phyloP scores from a whole-genome alignment of 345 rosid genomes.

The Eucalyptus albens region DNA sequence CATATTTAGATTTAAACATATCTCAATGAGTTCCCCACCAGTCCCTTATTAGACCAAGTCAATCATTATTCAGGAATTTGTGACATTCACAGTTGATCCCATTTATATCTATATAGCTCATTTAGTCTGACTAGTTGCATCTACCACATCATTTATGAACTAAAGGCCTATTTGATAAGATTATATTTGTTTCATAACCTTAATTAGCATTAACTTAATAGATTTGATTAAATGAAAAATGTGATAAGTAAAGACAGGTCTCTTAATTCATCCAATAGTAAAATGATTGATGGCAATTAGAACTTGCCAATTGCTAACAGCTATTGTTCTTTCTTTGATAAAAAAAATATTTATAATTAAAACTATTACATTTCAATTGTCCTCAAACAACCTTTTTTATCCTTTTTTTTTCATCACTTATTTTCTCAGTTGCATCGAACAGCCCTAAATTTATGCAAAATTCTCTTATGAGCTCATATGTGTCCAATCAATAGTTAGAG shows the following conservation, averaged over 20 bases:
- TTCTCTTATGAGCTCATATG: not conserved
- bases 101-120: too few relatives aligned
- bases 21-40: too few relatives aligned
- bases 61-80: too few relatives aligned
- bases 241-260: not conserved
- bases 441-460: not conserved
- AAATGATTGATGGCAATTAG: not conserved
- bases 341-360: too few relatives aligned
- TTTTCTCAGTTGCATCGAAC: not conserved
- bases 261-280: too few relatives aligned
- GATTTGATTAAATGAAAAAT: too few relatives aligned
- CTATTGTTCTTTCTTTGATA: not conserved
- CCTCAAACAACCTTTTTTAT: not conserved
- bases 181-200: not conserved
- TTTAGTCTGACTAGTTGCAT: too few relatives aligned
- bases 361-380: too few relatives aligned
- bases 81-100: too few relatives aligned
- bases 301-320: not conserved
- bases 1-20: too few relatives aligned
- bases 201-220: not conserved
- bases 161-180: not conserved
- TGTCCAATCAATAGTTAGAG: not conserved
- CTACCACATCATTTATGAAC: not conserved
- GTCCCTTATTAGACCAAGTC: too few relatives aligned
- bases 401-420: not conserved